Conservation (phyloP, 2,329 filamentous ascomycete species). For the Talaromyces amestolkiae region DNA sequence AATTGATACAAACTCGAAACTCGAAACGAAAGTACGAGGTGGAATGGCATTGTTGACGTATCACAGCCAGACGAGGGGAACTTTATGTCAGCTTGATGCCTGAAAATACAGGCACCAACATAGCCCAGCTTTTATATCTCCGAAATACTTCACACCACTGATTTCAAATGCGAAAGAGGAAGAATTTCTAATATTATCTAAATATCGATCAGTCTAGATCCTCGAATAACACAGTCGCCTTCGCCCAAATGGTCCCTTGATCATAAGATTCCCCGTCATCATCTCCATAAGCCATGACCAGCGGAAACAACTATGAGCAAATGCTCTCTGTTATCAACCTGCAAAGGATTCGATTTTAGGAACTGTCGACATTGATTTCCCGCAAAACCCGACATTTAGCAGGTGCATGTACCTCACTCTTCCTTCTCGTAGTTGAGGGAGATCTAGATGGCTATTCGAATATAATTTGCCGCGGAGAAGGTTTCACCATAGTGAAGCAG, state of each 20-base stretch:
- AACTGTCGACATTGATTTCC: background rate
- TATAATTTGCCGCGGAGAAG: background rate
- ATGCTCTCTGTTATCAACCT: background rate
- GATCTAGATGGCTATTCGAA: background rate
- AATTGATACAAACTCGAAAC: background rate
- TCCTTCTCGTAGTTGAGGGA: background rate
- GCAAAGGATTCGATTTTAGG: background rate
- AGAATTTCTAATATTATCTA: background rate
- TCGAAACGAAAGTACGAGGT: background rate
- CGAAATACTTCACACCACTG: background rate
- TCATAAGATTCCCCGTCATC: background rate
- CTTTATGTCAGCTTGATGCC: conserved; percentile 2
- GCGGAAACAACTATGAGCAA: background rate
- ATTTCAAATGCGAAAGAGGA: background rate
- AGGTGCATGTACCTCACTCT: background rate
- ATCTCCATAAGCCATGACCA: background rate
- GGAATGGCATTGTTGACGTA: conserved; percentile 6
- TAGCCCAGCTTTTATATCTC: background rate
- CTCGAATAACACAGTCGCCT: background rate
- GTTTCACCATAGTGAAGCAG: background rate
- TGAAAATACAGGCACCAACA: background rate
- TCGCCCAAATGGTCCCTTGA: background rate
- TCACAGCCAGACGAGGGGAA: conserved; percentile 1
- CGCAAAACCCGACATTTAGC: background rate
- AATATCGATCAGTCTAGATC: background rate